Conservation (phyloP, 129 eudicot genomes). For the Helichrysum umbraculigerum region DNA sequence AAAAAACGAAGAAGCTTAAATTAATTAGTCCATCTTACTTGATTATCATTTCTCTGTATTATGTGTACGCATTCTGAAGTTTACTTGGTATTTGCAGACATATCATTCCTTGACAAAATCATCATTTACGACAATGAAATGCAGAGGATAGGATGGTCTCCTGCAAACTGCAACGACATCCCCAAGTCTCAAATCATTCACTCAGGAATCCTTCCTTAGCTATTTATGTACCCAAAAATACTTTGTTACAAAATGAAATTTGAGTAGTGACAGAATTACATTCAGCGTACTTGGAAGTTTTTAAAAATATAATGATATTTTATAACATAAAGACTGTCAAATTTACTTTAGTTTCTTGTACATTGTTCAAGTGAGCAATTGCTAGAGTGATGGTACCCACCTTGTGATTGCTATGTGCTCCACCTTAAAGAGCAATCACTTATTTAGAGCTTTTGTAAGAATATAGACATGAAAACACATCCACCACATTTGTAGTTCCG, state of each 20-base stretch:
- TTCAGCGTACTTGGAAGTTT: no score
- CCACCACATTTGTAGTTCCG: no score
- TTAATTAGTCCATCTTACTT: not conserved
- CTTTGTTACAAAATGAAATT: no score
- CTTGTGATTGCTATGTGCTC: no score
- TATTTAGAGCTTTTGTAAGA: no score
- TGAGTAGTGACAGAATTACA: no score
- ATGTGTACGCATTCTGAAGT: not conserved
- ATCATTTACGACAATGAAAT: constrained; percentile 22
- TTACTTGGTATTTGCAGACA: constrained; percentile 24
- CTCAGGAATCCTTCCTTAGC: not conserved
- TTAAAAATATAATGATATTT: not conserved
- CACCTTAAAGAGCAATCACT: no score
- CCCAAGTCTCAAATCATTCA: not conserved
- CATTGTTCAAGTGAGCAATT: no score
- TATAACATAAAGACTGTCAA: not conserved
- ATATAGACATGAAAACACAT: no score
- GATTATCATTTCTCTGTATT: not conserved
- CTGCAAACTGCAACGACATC: constrained; percentile 17
- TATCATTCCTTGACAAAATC: constrained; percentile 25
- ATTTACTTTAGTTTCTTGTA: not conserved
- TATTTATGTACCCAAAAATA: no score
- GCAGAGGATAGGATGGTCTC: constrained; percentile 23
- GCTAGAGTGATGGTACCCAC: no score
- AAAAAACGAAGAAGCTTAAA: not conserved